These are phyloP conservation scores for Ophiocordyceps camponoti-leonardi DNA, from an alignment of 2,329 filamentous ascomycete genomes.

Conservation along the genomic window DNA sequence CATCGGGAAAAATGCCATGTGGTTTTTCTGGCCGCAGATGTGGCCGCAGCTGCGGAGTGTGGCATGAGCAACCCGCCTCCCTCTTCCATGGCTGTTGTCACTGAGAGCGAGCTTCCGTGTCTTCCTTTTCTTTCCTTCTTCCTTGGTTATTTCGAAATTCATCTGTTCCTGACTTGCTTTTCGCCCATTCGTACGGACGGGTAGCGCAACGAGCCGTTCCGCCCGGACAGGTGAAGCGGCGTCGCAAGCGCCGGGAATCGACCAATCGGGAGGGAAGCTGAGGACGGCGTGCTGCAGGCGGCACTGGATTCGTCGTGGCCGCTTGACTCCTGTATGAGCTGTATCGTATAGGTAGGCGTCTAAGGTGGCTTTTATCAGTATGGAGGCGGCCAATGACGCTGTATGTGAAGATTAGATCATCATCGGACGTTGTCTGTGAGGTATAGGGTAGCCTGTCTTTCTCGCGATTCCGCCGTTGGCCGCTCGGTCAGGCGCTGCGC, in stretches of 20 bases:
- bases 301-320: neutral
- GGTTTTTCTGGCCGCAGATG: neutral
- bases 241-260: neutral
- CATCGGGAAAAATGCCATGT: neutral
- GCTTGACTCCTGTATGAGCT: neutral
- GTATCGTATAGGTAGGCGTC: neutral
- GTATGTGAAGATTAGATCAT: neutral
- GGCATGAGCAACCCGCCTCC: neutral
- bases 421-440: no score
- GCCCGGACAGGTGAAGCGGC: neutral
- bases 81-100: neutral
- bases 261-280: neutral
- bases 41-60: neutral
- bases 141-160: neutral
- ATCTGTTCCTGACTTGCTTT: neutral
- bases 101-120: neutral
- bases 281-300: neutral
- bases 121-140: neutral
- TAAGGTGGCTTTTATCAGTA: neutral
- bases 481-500: no score
- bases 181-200: neutral
- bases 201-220: neutral
- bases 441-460: no score
- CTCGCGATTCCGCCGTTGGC: no score
- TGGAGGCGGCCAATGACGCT: neutral